Conservation (phyloP, 2,329 filamentous ascomycete species). For the Aureobasidium subglaciale region DNA sequence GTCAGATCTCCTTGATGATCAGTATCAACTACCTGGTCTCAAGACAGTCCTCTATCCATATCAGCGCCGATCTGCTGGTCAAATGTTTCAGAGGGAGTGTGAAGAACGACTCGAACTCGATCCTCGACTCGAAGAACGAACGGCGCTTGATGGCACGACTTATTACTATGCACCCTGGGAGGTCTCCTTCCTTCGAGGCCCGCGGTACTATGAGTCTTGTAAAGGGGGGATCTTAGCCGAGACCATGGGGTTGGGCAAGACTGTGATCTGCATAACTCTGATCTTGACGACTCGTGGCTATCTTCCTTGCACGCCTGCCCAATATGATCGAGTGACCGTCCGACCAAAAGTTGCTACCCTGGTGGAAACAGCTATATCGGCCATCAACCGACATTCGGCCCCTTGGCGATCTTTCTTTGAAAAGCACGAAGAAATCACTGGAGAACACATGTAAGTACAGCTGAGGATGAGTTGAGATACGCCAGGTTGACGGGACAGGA, state of each 20-base stretch:
- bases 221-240: conserved; percentile 74
- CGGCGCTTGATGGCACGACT: conserved; percentile 51
- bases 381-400: conserved; percentile 57
- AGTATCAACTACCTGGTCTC: conserved; percentile 49
- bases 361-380: conserved; percentile 67
- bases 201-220: conserved; percentile 64
- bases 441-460: conserved; percentile 47
- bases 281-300: conserved; percentile 68
- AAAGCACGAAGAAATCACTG: conserved; percentile 39
- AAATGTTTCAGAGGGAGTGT: conserved; percentile 77
- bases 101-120: conserved; percentile 60
- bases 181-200: conserved; percentile 56
- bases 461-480: too few species aligned
- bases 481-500: too few species aligned
- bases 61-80: conserved; percentile 69
- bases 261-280: conserved; percentile 68
- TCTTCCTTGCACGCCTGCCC: conserved; percentile 57
- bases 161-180: conserved; percentile 68
- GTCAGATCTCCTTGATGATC: conserved; percentile 44
- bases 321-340: conserved; percentile 43
- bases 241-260: conserved; percentile 78
- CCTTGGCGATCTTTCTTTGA: conserved; percentile 65
- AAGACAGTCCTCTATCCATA: conserved; percentile 65
- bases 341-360: conserved; percentile 54
- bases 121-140: conserved; percentile 58